phyloP scores from a whole-genome alignment of 148 eudicot species.

The Camellia sinensis region DNA sequence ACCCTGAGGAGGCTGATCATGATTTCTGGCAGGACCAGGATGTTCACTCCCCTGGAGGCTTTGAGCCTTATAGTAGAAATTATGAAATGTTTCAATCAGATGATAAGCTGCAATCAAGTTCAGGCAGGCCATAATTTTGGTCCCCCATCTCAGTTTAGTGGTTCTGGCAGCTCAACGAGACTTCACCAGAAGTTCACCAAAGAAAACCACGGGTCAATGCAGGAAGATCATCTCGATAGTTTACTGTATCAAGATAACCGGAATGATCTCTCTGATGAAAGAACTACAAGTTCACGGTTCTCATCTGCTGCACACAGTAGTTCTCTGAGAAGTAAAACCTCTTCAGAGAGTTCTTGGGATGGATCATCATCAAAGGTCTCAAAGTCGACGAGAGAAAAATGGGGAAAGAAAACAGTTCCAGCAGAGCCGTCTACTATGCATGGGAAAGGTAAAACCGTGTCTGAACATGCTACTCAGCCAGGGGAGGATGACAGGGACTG shows the following conservation, averaged over 20 bases:
- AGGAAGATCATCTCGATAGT: constrained; percentile 34
- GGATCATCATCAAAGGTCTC: constrained; percentile 61
- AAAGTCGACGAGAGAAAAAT: constrained; percentile 56
- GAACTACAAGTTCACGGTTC: constrained; percentile 49
- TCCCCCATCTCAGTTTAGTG: constrained; percentile 40
- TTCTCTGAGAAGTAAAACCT: constrained; percentile 65
- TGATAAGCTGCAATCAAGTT: constrained; percentile 42
- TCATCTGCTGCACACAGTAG: constrained; percentile 57
- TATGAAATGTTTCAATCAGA: constrained; percentile 33
- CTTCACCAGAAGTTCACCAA: constrained; percentile 38
- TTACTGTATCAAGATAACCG: constrained; percentile 35
- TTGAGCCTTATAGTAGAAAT: constrained; percentile 44
- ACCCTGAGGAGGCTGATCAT: constrained; percentile 41
- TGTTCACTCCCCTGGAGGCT: constrained; percentile 35
- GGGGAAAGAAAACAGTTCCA: constrained; percentile 46
- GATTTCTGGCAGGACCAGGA: constrained; percentile 62
- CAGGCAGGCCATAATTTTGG: constrained; percentile 32
- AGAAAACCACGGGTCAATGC: constrained; percentile 38
- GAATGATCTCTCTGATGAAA: constrained; percentile 56
- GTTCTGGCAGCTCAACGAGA: constrained; percentile 34
- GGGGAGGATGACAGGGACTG: constrained; percentile 49
- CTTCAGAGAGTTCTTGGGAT: constrained; percentile 90
- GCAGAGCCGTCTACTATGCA: constrained; percentile 30
- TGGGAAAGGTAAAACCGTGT: constrained; percentile 48
- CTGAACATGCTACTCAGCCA: constrained; percentile 33